Conservation (phyloP, 257 asterid species). For the Przewalskia tangutica region DNA sequence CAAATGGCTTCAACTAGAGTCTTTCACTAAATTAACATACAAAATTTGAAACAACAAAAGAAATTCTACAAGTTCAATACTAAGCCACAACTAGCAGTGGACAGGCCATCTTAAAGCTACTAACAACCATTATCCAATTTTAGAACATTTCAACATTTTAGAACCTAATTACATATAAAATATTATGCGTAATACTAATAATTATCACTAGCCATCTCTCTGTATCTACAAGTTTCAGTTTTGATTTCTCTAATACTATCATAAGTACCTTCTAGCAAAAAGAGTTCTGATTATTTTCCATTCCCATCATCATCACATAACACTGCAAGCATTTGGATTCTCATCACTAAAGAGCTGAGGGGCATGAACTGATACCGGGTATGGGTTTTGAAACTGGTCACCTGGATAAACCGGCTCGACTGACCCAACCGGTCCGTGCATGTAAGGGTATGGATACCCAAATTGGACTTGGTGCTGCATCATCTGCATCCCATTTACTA, state of each 20-base stretch:
- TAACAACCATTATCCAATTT: not conserved
- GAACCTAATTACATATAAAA: not conserved
- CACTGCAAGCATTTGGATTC: slow-evolving; percentile 40
- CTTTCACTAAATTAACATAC: not conserved
- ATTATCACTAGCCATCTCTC: not conserved
- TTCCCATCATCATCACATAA: slow-evolving; percentile 23
- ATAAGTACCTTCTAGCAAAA: not conserved
- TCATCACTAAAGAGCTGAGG: slow-evolving; percentile 44
- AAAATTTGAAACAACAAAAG: not conserved
- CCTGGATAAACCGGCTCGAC: slow-evolving; percentile 22
- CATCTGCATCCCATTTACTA: slow-evolving; percentile 10
- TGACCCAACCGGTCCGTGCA: slow-evolving; percentile 17
- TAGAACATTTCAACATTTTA: too few relatives aligned
- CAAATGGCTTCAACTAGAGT: not conserved
- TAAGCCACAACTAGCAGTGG: not conserved
- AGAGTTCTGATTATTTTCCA: not conserved
- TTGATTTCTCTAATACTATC: not conserved
- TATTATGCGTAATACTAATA: not conserved
- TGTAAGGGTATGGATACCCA: slow-evolving; percentile 21
- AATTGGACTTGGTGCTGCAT: slow-evolving; percentile 10
- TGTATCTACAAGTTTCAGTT: not conserved
- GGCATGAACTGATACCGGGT: slow-evolving; percentile 20
- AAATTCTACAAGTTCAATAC: not conserved
- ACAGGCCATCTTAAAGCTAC: not conserved
- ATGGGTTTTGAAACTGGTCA: slow-evolving; percentile 26